These are phyloP conservation scores for Solanum tarapatanum DNA, from an alignment of 257 asterid species.

Conservation along the genomic window DNA sequence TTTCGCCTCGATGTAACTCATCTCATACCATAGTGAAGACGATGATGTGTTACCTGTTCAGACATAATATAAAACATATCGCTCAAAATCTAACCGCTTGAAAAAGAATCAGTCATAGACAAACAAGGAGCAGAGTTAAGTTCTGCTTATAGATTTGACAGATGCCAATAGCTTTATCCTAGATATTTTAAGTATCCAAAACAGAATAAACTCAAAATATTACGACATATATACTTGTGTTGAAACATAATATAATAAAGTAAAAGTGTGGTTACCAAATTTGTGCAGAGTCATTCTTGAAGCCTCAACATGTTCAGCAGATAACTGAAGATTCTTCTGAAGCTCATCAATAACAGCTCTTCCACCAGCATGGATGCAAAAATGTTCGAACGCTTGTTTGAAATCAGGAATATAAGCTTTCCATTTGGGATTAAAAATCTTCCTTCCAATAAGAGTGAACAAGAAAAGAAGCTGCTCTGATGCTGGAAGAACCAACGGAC, in stretches of 20 bases:
- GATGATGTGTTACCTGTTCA: conserved; percentile 46
- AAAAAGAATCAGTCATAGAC: not conserved
- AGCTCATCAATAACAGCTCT: conserved; percentile 88
- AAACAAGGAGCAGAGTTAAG: not conserved
- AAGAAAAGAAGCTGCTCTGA: conserved; percentile 70
- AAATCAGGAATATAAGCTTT: conserved; percentile 82
- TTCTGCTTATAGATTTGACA: not conserved
- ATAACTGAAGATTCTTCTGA: conserved; percentile 70
- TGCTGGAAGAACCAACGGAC: conserved; percentile 78
- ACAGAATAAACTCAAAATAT: not conserved
- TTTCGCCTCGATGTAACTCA: conserved; percentile 57
- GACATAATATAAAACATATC: not conserved
- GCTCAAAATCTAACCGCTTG: not conserved
- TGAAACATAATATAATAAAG: not conserved
- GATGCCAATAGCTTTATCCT: not conserved
- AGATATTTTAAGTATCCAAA: not conserved
- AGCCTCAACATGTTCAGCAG: conserved; percentile 88
- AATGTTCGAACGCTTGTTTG: conserved; percentile 74
- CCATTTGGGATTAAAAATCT: conserved; percentile 74
- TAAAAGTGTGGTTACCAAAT: conserved; percentile 21
- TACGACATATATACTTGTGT: not conserved
- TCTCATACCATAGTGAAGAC: conserved; percentile 73
- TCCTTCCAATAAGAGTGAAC: conserved; percentile 67
- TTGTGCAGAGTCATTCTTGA: conserved; percentile 83
- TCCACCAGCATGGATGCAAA: conserved; percentile 84